These are phyloP conservation scores for Stipa capillata DNA, from an alignment of 176 grass and related monocot genomes.

Conservation along the genomic window DNA sequence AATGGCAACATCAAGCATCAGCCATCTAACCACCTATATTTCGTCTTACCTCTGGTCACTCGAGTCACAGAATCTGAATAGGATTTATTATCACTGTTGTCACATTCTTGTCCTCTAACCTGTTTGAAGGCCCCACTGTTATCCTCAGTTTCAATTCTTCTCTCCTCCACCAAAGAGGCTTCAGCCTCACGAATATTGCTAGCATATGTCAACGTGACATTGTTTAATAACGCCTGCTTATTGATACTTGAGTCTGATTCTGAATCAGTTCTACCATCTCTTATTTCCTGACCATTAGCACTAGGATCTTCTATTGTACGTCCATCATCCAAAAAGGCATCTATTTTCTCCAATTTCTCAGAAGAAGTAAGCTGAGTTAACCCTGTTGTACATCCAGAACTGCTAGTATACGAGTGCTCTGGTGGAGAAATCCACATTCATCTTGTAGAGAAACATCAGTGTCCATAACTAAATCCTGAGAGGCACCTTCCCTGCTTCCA, in stretches of 20 bases:
- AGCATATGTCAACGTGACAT: slow-evolving; percentile 8
- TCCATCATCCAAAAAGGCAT: slow-evolving; percentile 10
- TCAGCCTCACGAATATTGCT: slow-evolving; percentile 25
- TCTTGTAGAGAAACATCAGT: slow-evolving; percentile 44
- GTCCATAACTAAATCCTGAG: slow-evolving; percentile 34
- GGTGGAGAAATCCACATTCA: slow-evolving; percentile 94
- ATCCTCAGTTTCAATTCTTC: slow-evolving; percentile 21
- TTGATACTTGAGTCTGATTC: slow-evolving; percentile 18
- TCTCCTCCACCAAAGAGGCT: slow-evolving; percentile 10
- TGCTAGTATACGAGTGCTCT: slow-evolving; percentile 72
- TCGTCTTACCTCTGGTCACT: slow-evolving; percentile 52
- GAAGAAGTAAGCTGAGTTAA: slow-evolving; percentile 40
- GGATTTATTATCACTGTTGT: slow-evolving; percentile 47
- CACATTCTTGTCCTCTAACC: slow-evolving; percentile 38
- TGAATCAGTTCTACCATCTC: slow-evolving; percentile 17
- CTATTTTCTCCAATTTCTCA: slow-evolving; percentile 38
- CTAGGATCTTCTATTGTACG: slow-evolving; percentile 14
- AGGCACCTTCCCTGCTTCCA: slow-evolving; percentile 30
- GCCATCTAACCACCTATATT: neutral
- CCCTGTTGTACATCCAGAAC: slow-evolving; percentile 39
- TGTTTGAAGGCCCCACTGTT: slow-evolving; percentile 32
- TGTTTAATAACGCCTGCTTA: slow-evolving; percentile 16
- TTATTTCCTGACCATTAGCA: slow-evolving; percentile 24
- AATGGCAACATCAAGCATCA: neutral
- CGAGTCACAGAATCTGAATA: slow-evolving; percentile 32